phyloP scores from a whole-genome alignment of 1,284 basidiomycete genomes.

The Somion occarium region DNA sequence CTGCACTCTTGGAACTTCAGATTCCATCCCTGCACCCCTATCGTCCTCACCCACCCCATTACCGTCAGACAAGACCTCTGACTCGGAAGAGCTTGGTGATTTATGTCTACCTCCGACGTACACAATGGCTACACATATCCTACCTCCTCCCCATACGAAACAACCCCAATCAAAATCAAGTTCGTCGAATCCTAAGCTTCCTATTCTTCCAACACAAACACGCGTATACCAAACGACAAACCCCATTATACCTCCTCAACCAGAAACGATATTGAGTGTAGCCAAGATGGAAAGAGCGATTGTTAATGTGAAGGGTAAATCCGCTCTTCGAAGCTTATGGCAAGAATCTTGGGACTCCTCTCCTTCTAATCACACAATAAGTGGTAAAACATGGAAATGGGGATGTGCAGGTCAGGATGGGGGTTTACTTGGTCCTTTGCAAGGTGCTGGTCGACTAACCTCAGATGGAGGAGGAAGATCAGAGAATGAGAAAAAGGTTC shows the following conservation, averaged over 20 bases:
- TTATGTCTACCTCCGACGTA: constrained; percentile 36
- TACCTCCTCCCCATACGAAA: constrained; percentile 20
- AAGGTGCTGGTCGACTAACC: constrained; percentile 41
- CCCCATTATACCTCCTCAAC: constrained; percentile 50
- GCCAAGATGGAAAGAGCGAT: constrained; percentile 60
- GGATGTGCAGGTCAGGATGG: constrained; percentile 29
- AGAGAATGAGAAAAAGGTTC: constrained; percentile 20
- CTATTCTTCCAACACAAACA: constrained; percentile 16
- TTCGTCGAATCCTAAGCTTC: neutral
- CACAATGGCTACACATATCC: constrained; percentile 63
- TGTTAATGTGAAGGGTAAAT: constrained; percentile 44
- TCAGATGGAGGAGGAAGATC: constrained; percentile 10
- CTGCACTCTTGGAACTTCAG: too few species aligned
- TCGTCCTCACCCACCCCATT: neutral
- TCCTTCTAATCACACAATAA: neutral
- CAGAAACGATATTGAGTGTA: constrained; percentile 47
- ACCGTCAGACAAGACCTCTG: neutral
- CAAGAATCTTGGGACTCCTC: constrained; percentile 21
- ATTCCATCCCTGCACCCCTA: constrained; percentile 1
- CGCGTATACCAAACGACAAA: constrained; percentile 71
- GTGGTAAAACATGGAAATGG: constrained; percentile 25
- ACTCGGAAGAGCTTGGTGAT: constrained; percentile 9
- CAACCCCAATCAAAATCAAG: neutral
- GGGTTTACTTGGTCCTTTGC: constrained; percentile 41
- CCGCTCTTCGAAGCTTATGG: constrained; percentile 43